Base-by-base conservation (phyloP, 352 stramenopile genomes). In the Phytophthora pseudosyringae region DNA sequence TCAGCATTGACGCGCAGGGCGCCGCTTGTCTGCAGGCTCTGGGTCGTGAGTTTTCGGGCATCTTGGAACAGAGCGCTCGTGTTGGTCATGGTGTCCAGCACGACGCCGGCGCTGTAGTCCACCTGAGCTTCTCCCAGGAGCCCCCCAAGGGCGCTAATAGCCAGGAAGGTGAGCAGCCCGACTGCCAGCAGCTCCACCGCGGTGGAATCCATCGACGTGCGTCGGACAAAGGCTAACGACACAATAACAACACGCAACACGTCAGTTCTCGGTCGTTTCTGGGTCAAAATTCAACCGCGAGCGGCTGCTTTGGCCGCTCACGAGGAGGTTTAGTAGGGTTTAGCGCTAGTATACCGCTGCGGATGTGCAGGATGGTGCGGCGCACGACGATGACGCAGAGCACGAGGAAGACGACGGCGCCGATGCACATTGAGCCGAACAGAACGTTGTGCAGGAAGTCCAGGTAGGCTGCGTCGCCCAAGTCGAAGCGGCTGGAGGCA, bases 51-150 rank as follows among this genome's bases (percentile, higher is more conserved):
- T 1, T 62, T 47, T 36, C 80, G 80, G 13, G 80, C 67, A 11
- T 73, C 57, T 18, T 69, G 54, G 39, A 94, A 92, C 40, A 78
- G 59, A 29, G 78, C 43, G 40, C 81, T 93, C 3, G 74, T 78
- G 59, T 94, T 94, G 36, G 71, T 76, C 83, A 94, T 91, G 16
- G 82, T 86, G 48, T 89, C 75, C 38, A 76, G 73, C 52, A 93
- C 73, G 29, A 91, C 73, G 8, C 85, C 75, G n/a, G 84, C 80
- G 50, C 83, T 91, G 79, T 94, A 94, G 68, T 94, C 83, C 28
- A 93, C 82, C 49, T 94, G 86, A 28, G 81, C 86, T 64, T 93
- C 83, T 47, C 83, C 86, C 29, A 94, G 60, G 12, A 94, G 68
- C 9, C 86, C 86, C 7, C 80, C 82, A 9, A 94, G 61, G 10